phyloP scores from a whole-genome alignment of 1,139 yeast species.

The Taphrina flavorubra region DNA sequence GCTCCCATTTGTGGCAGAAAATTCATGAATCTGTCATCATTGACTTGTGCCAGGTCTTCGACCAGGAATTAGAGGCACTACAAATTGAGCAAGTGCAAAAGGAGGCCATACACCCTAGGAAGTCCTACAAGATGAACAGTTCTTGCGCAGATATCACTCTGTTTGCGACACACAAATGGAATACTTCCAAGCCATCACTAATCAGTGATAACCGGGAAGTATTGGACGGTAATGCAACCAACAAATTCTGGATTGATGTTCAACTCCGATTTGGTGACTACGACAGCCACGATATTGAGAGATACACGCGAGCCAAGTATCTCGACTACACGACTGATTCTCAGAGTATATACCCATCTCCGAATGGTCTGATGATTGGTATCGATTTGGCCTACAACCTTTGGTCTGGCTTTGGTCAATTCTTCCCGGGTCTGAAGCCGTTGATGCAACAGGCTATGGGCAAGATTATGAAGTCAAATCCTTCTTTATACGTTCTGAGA shows the following conservation, averaged over 20 bases:
- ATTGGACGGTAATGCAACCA: slow-evolving; percentile 58
- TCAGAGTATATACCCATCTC: slow-evolving; percentile 84
- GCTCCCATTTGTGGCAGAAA: slow-evolving; percentile 99
- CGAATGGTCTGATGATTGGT: slow-evolving; percentile 89
- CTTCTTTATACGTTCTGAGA: slow-evolving; percentile 86
- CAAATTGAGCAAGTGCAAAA: slow-evolving; percentile 87
- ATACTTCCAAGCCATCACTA: slow-evolving; percentile 79
- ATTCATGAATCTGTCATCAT: slow-evolving; percentile 95
- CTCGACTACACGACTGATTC: slow-evolving; percentile 91
- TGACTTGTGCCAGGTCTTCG: slow-evolving; percentile 90
- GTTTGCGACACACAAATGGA: slow-evolving; percentile 80
- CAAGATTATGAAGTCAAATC: slow-evolving; percentile 93
- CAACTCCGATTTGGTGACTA: slow-evolving; percentile 96
- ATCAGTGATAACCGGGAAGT: slow-evolving; percentile 57
- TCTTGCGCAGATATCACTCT: slow-evolving; percentile 90
- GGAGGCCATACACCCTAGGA: slow-evolving; percentile 94
- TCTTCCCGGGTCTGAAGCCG: slow-evolving; percentile 95
- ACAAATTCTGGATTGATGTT: slow-evolving; percentile 92
- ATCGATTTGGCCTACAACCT: slow-evolving; percentile 93
- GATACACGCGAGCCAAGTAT: slow-evolving; percentile 91
- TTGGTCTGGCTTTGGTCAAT: slow-evolving; percentile 95
- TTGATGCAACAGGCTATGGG: slow-evolving; percentile 89
- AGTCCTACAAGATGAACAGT: slow-evolving; percentile 95
- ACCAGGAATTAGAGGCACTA: slow-evolving; percentile 80
- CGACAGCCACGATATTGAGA: slow-evolving; percentile 94